Evolutionary conservation across 2,329 filamentous ascomycete genomes (phyloP).

Genomic region (Aspergillus terreus): DNA sequence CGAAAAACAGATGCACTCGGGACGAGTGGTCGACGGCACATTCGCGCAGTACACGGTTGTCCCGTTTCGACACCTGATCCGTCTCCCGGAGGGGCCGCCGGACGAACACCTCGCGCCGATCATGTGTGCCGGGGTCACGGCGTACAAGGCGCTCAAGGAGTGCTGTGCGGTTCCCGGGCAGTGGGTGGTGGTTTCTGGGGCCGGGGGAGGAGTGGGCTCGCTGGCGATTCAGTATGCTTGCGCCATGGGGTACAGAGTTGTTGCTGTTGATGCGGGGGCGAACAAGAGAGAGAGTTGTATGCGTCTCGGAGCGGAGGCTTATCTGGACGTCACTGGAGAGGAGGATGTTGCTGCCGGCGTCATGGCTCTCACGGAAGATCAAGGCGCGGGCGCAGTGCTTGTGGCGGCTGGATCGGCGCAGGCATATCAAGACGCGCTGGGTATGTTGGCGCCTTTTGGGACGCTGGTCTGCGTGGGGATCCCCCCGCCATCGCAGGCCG

Average conservation of each 20-base stretch:
- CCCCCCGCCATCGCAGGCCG: no score
- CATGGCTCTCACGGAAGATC: slow-evolving; percentile 66
- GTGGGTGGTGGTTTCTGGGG: slow-evolving; percentile 26
- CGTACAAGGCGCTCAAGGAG: slow-evolving; percentile 18
- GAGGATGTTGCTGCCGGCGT: slow-evolving; percentile 79
- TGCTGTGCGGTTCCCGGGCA: slow-evolving; percentile 14
- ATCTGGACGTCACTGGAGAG: slow-evolving; percentile 73
- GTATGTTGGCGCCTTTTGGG: slow-evolving; percentile 78
- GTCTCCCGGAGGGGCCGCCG: slow-evolving; percentile 16
- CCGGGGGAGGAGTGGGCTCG: slow-evolving; percentile 62
- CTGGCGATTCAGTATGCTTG: slow-evolving; percentile 83
- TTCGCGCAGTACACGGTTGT: slow-evolving; percentile 20
- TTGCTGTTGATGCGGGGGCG: slow-evolving; percentile 77
- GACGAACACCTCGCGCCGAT: slow-evolving; percentile 18
- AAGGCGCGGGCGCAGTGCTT: slow-evolving; percentile 83
- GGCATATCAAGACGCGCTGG: slow-evolving; percentile 89
- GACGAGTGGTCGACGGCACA: slow-evolving; percentile 15
- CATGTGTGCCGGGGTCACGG: slow-evolving; percentile 21
- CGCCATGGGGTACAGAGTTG: slow-evolving; percentile 77
- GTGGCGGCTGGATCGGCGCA: slow-evolving; percentile 81
- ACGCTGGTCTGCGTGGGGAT: slow-evolving; percentile 78
- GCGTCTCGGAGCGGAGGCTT: slow-evolving; percentile 66
- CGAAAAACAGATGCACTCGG: slow-evolving; percentile 11
- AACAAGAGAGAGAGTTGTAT: slow-evolving; percentile 69
- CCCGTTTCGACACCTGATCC: slow-evolving; percentile 13